phyloP scores from a whole-genome alignment of 1,284 basidiomycete genomes.

The Cystobasidiaceae sp. region DNA sequence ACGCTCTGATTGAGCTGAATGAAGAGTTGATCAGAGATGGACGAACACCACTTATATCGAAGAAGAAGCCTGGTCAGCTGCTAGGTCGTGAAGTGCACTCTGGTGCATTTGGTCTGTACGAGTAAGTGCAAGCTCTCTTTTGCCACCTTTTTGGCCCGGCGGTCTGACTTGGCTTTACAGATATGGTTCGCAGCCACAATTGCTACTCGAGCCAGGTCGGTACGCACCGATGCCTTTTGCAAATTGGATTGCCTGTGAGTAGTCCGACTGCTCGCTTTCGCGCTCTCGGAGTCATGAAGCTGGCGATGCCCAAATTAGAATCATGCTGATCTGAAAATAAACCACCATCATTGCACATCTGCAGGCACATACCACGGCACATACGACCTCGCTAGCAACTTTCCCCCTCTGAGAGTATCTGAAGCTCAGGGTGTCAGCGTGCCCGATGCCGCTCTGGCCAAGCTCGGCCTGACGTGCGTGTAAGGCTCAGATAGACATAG shows the following conservation, averaged over 20 bases:
- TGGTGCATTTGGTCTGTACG: constrained; percentile 61
- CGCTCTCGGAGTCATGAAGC: too few species aligned
- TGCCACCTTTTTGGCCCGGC: too few species aligned
- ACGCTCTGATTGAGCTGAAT: constrained; percentile 62
- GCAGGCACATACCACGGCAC: constrained; percentile 55
- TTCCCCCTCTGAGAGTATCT: constrained; percentile 3
- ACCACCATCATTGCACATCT: too few species aligned
- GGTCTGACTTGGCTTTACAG: too few species aligned
- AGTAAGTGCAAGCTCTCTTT: constrained; percentile 54
- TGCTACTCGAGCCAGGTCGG: constrained; percentile 21
- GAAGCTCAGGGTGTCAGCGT: not conserved
- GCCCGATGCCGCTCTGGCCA: constrained; percentile 50
- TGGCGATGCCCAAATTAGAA: too few species aligned
- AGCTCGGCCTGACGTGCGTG: constrained; percentile 72
- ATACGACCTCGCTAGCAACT: constrained; percentile 26
- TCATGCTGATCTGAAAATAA: too few species aligned
- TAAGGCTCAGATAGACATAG: too few species aligned
- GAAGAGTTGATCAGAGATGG: constrained; percentile 50
- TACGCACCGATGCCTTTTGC: constrained; percentile 67
- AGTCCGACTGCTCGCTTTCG: too few species aligned
- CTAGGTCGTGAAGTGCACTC: constrained; percentile 29
- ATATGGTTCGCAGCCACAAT: constrained; percentile 26
- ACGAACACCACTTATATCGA: constrained; percentile 29
- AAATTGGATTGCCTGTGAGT: constrained; percentile 63
- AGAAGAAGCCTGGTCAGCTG: constrained; percentile 44